A percentile compares a stretch with the other conserved stretches of the same genome.
phyloP scores from a whole-genome alignment of 2,329 filamentous ascomycete genomes.

The Lasiodiplodia theobromae region DNA sequence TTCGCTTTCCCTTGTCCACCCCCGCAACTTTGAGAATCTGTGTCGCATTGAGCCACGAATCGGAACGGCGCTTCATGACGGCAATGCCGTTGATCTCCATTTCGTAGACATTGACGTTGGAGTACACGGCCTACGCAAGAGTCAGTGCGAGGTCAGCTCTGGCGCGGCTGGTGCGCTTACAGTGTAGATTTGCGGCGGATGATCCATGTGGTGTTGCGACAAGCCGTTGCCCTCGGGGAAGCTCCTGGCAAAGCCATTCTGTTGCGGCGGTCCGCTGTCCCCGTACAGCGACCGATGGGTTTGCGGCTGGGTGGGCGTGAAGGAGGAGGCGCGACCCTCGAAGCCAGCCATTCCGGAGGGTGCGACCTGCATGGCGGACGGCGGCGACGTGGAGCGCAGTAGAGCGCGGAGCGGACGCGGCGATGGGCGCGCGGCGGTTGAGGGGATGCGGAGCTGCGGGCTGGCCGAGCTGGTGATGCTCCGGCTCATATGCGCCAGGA shows the following conservation, averaged over 20 bases:
- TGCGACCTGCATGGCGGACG: slow-evolving; percentile 30
- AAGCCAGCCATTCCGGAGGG: slow-evolving; percentile 27
- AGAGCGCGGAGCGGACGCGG: slow-evolving; percentile 11
- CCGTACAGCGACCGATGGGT: slow-evolving; percentile 45
- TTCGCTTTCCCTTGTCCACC: slow-evolving; percentile 96
- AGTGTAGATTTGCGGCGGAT: slow-evolving; percentile 59
- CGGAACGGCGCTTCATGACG: slow-evolving; percentile 93
- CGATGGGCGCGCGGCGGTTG: slow-evolving; percentile 39
- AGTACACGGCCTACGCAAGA: slow-evolving; percentile 78
- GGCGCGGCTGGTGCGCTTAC: slow-evolving; percentile 40
- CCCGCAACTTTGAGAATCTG: slow-evolving; percentile 98
- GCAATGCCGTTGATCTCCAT: slow-evolving; percentile 95
- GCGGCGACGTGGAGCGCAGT: slow-evolving; percentile 10
- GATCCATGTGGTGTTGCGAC: slow-evolving; percentile 47
- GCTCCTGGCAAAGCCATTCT: slow-evolving; percentile 47
- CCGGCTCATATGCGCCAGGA: slow-evolving; percentile 15
- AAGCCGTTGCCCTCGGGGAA: slow-evolving; percentile 47
- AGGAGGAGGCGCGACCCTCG: slow-evolving; percentile 31
- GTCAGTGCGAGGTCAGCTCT: neutral
- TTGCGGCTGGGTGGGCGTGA: slow-evolving; percentile 35
- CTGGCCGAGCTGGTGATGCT: slow-evolving; percentile 20
- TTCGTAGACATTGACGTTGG: slow-evolving; percentile 95
- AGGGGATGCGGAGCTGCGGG: slow-evolving; percentile 38
- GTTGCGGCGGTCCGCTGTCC: slow-evolving; percentile 41
- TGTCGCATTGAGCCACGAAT: slow-evolving; percentile 97